Base-by-base conservation (phyloP, 2,329 filamentous ascomycete genomes). In the Paracoccidioides brasiliensis region DNA sequence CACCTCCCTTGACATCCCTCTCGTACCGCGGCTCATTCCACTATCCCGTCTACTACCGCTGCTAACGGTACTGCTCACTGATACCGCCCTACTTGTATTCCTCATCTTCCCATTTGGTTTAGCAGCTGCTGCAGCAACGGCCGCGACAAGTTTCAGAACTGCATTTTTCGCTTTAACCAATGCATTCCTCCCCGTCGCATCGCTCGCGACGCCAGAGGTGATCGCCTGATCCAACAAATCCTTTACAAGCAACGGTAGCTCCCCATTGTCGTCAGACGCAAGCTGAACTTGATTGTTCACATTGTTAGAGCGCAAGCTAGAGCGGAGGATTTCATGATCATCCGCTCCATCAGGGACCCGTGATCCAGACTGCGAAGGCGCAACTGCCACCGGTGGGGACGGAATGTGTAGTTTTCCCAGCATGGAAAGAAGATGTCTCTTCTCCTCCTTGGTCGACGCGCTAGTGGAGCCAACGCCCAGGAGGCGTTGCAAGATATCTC, bases 391-490 rank as follows among this genome's bases (percentile, higher is more conserved):
- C 73, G 58, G 83, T 1, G 84, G 76, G 0, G 88, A 79, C 1
- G 85, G 83, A 50, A 97, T 78, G 66, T 90, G 83, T 1, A 96
- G 76, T 70, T 96, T 97, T 61, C 83, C 83, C 1, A 97, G 78
- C 50, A 96, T 80, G 0, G 83, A 80, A 33, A 88, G 82, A 8
- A 93, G 74, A 0, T 85, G 79, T 68, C 94, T 96, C 73, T 87
- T 88, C 70, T 96, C 90, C 60, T 95, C 90, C 67, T 87, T 67
- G 5, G 67, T 66, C 56, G 69, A 70, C 9, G 68, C 69, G 55
- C 67, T 69, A 12, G 62, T 59, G 2, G 53, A 55, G 51, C 63
- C 71, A 42, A 72, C 63, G 12, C 80, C 80, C 28, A 84, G 76
- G 1, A 94, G 73, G 56, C 84, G 83, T 60, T 91, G 86, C 3